Base-by-base conservation (phyloP, 1,284 basidiomycete species). In the Boletus smithii region DNA sequence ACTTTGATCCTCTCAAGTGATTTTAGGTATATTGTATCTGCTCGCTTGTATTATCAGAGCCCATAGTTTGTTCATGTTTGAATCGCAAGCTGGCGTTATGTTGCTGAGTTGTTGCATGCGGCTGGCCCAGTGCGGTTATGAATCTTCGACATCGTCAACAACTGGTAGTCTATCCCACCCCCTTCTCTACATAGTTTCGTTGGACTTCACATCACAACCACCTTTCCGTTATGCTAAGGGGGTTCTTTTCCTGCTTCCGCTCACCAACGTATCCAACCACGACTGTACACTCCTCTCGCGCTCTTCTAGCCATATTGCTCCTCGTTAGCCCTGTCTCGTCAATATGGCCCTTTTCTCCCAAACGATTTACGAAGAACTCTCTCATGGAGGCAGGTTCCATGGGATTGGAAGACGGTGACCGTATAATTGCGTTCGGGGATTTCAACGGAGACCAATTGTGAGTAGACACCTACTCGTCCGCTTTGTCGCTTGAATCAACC, bases 391-490 rank as follows among this genome's bases (percentile, higher is more conserved):
- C 92, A 1, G 95, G 93, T 2, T 69, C 81, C 0, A 74, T 97
- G 57, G 95, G 94, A 1, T 70, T 99, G 16, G 76, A 77, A 31
- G 73, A 73, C n/a, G 76, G 81, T 32, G 82, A 80, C 18, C 79
- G 88, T 47, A 77, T 97, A 23, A 77, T 91, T 40, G 95, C 94
- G 2, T 88, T 94, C 61, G 95, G 92, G 24, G 95, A 99, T 70
- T 95, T 92, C 67, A 85, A 97, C 65, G 94, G 90, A 5, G 94
- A 98, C 67, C 93, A 97, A 64, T 90, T 90, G 91, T 95, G 65
- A 66, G 88, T 11, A 22, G 20, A 18, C 22, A 37, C 11, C 17
- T n/a, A 4, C 32, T 46, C 33, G 27, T 35, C 27, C 23, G 34
- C 35, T 22, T 26, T 42, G 16, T 38, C 46, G 27, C 18, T 51